These are phyloP conservation scores for Aspergillus quadrilineatus DNA, from an alignment of 2,329 filamentous ascomycete genomes.

Conservation along the genomic window DNA sequence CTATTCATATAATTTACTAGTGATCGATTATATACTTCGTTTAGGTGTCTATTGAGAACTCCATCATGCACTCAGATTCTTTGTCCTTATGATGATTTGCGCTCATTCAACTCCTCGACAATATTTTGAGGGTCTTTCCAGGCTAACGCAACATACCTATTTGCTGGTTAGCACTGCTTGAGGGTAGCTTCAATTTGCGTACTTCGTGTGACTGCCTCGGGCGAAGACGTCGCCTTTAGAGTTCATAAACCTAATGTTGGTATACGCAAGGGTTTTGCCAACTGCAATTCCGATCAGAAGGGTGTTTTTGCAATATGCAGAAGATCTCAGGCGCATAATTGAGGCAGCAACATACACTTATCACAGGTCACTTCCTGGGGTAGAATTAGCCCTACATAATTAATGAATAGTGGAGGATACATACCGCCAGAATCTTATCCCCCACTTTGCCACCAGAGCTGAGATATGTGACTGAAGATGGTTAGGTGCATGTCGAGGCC, in stretches of 20 bases:
- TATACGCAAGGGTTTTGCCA: constrained; percentile 65
- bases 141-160: constrained; percentile 57
- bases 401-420: constrained; percentile 17
- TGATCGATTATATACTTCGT: background rate
- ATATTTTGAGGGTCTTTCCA: constrained; percentile 65
- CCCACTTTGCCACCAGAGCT: constrained; percentile 63
- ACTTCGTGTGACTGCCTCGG: constrained; percentile 68
- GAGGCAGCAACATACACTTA: constrained; percentile 53
- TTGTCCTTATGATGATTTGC: constrained; percentile 7
- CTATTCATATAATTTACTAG: background rate
- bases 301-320: background rate
- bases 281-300: constrained; percentile 41
- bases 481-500: background rate
- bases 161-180: background rate
- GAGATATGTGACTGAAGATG: constrained; percentile 58
- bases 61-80: background rate
- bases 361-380: constrained; percentile 60
- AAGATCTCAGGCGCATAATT: background rate
- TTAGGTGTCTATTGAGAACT: background rate
- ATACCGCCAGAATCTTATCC: constrained; percentile 56
- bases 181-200: constrained; percentile 20
- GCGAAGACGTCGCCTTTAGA: constrained; percentile 60
- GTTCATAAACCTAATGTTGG: constrained; percentile 62
- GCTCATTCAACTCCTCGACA: constrained; percentile 51
- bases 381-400: constrained; percentile 19